Conservation (phyloP, 345 rosid species). For the Carallia pectinifolia region DNA sequence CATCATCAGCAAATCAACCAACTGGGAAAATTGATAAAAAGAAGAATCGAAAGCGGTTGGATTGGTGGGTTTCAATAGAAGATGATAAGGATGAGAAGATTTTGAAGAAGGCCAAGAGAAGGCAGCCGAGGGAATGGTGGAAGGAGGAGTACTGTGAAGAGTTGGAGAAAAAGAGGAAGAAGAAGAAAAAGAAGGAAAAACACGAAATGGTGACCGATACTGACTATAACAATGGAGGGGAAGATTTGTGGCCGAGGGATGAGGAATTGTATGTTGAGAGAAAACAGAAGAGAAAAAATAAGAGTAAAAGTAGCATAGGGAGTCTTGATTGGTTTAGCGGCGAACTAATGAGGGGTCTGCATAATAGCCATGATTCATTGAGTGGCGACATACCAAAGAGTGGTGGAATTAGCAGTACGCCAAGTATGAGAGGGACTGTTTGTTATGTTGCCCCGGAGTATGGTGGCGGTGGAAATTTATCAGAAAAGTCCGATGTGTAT, state of each 20-base stretch:
- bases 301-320: slow-evolving; percentile 52
- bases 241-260: slow-evolving; percentile 62
- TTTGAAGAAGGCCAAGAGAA: slow-evolving; percentile 55
- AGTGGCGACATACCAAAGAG: slow-evolving; percentile 76
- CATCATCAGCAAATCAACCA: slow-evolving; percentile 23
- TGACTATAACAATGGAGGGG: slow-evolving; percentile 37
- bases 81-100: slow-evolving; percentile 55
- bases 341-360: slow-evolving; percentile 55
- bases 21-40: slow-evolving; percentile 41
- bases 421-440: slow-evolving; percentile 96
- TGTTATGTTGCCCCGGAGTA: slow-evolving; percentile 92
- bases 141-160: slow-evolving; percentile 89
- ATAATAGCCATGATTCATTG: slow-evolving; percentile 58
- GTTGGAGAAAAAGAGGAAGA: slow-evolving; percentile 59
- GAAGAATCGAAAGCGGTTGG: slow-evolving; percentile 54
- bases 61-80: slow-evolving; percentile 90
- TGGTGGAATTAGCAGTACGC: slow-evolving; percentile 80
- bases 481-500: slow-evolving; percentile 87
- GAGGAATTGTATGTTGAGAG: slow-evolving; percentile 43
- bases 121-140: slow-evolving; percentile 97
- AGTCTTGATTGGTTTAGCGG: slow-evolving; percentile 88
- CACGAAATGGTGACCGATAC: slow-evolving; percentile 29
- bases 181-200: slow-evolving; percentile 53
- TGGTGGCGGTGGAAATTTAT: slow-evolving; percentile 64
- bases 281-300: slow-evolving; percentile 53